Base-by-base conservation (phyloP, 1,284 basidiomycete genomes). In the Volvariella volvacea region DNA sequence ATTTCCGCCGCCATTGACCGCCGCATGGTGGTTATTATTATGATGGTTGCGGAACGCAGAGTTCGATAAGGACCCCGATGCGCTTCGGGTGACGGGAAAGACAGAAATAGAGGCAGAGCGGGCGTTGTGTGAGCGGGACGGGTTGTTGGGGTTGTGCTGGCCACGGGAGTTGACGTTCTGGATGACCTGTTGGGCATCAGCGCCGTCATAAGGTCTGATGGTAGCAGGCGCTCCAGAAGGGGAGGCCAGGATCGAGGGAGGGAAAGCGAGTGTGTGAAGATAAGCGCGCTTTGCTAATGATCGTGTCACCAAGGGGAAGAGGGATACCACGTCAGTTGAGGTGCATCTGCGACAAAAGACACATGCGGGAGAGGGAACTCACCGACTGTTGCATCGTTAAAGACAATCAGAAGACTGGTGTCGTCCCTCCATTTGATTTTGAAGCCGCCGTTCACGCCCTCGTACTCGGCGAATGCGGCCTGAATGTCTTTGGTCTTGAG, bases 351-450 rank as follows among this genome's bases (percentile, higher is more conserved):
- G 1, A 17, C 6, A 28, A 28, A 12, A 6, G 25, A 28, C 25
- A 12, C 6, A 6, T 12, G 6, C 21, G 45, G 19, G n/a, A 41
- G 39, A 42, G 45, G 37, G 33, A 42, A 76, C 88, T 72, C 60
- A 92, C 90, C 87, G 47, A 84, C 76, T 46, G 78, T 71, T 50
- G 88, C 80, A 64, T 93, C 89, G 55, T 81, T 79, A 63, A 99
- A 99, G 51, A 99, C 93, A 58, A 98, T 87, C 58, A 96, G 72
- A 36, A 95, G 88, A 59, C 89, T 94, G 39, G 90, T 93, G 65
- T 99, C 95, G 65, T 99, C 92, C 55, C 85, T 80, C 95, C 95
- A 99, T 65, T 99, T 99, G 66, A 99, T 96, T 73, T 93, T 92
- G 74, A 96, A 97, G 15, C 94, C 95, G 31, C 93, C 93, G 48